Base-by-base conservation (phyloP, 2,329 filamentous ascomycete species). In the Byssothecium circinans region DNA sequence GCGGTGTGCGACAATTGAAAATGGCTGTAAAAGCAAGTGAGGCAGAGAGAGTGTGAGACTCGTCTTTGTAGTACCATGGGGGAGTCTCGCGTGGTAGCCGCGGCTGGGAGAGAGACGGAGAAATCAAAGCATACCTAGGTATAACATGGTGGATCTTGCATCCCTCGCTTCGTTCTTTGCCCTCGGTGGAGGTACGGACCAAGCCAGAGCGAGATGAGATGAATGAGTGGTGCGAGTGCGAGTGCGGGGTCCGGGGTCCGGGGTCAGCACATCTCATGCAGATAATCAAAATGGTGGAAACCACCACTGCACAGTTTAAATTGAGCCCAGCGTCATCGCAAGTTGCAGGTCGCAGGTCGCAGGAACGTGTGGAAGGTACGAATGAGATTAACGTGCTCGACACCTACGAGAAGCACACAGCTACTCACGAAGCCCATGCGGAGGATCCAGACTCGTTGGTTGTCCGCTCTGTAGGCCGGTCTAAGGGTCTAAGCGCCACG, bases 251-350 rank as follows among this genome's bases (percentile, higher is more conserved):
- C 29, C 29, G 29, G 29, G 29, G 58, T 56, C 61, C 56, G 50
- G 63, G 58, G 49, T 61, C 64, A 66, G 64, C 65, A 67, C 63
- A 66, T 52, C 50, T 49, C 56, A 53, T 55, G 53, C 59, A 57
- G 56, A 60, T 57, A 58, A 60, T 61, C 50, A 61, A 59, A 58
- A 52, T 54, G 53, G 45, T 57, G 51, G 56, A 41, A 56, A 49
- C 61, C 48, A 45, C 53, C 56, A 54, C 56, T 56, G 56, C 52
- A 43, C 48, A 47, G 50, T 44, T 53, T 58, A 58, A 53, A 61
- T 61, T 61, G 10, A 54, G 53, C 52, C 55, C 58, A 66, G 59
- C 63, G 54, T 56, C 53, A 52, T 52, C 49, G 37, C 39, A 35
- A 36, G 41, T 25, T 29, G 36, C 42, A 45, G 50, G 40, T 43